Evolutionary conservation across 352 stramenopile genomes (phyloP), one percentile per base, ranked within the genome.

Genomic region (Pythium oligandrum): DNA sequence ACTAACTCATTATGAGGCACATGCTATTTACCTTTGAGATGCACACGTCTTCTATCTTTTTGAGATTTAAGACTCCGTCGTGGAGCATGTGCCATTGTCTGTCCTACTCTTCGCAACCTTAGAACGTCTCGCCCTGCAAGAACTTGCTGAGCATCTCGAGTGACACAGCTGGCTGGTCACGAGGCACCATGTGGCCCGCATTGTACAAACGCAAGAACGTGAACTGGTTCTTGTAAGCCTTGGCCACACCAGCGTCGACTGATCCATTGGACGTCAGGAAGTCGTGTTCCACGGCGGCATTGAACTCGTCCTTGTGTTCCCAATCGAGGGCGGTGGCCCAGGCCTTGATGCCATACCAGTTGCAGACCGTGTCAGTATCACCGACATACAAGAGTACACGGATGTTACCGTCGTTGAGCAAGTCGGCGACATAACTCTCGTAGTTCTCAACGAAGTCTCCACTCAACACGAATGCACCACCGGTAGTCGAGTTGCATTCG

Each of bases 341-440:
- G 7, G 89, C 89, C 48, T 93, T 49, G 61, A 96, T 97, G 40
- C 92, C 93, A 31, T 96, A 52, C 71, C 95, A 98, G 62, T 98
- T 98, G 72, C 88, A 97, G 56, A 98, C 95, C 54, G 96, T 96
- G 61, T 98, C 94, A n/a, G 85, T 68, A 68, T 98, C 94, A 51
- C 94, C 94, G 33, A 86, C 84, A 70, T 98, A 98, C 51, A 98
- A 90, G 12, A 98, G 72, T 12, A 95, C 85, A 7, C 66, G 68
- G 17, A 78, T 49, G 37, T 46, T 39, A 26, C 44, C 68, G 8
- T 51, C 51, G 33, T 76, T 54, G 6, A 98, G 66, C 46, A 98
- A 61, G 26, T 90, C 79, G 3, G 66, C 66, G 31, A 97, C 55
- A 33, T 83, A 77, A 9, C 59, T 44, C 10, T 80, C 69, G 60